These are phyloP conservation scores for Malbranchea cinnamomea DNA, from an alignment of 2,329 filamentous ascomycete genomes.

Conservation along the genomic window DNA sequence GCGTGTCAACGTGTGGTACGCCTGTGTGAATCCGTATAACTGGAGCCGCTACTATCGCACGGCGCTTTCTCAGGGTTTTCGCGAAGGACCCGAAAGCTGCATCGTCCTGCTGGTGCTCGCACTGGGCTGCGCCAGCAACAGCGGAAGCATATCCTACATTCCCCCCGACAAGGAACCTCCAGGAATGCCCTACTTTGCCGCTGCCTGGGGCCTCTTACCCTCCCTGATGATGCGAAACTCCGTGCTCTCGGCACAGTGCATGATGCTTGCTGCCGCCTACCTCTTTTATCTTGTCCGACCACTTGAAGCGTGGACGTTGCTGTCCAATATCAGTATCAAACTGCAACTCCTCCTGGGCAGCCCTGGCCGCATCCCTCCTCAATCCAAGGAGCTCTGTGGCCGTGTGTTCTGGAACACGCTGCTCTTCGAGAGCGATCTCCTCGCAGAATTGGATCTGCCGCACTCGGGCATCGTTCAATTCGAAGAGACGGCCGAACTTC, in stretches of 20 bases:
- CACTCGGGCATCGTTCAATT: constrained; percentile 73
- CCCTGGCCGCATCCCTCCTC: constrained; percentile 53
- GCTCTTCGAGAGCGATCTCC: constrained; percentile 64
- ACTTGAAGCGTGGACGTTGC: constrained; percentile 66
- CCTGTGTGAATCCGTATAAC: constrained; percentile 68
- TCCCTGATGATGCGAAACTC: constrained; percentile 68
- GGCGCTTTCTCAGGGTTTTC: constrained; percentile 60
- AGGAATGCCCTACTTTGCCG: constrained; percentile 64
- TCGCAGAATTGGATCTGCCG: constrained; percentile 65
- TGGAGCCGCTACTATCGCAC: constrained; percentile 64
- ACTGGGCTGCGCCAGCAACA: constrained; percentile 59
- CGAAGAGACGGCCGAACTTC: constrained; percentile 64
- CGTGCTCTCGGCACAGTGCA: constrained; percentile 64
- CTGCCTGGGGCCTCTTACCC: constrained; percentile 63
- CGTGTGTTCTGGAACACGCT: constrained; percentile 75
- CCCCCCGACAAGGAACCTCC: constrained; percentile 55
- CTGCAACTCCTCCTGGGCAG: constrained; percentile 63
- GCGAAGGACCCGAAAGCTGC: constrained; percentile 67
- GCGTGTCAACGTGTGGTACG: constrained; percentile 72
- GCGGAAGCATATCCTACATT: constrained; percentile 61
- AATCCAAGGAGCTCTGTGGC: constrained; percentile 58
- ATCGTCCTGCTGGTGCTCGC: constrained; percentile 66
- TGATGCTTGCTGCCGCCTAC: constrained; percentile 66
- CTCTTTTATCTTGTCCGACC: constrained; percentile 70
- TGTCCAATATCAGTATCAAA: constrained; percentile 69